Conservation (phyloP, 1,284 basidiomycete genomes). For the Naganishia sp. region DNA sequence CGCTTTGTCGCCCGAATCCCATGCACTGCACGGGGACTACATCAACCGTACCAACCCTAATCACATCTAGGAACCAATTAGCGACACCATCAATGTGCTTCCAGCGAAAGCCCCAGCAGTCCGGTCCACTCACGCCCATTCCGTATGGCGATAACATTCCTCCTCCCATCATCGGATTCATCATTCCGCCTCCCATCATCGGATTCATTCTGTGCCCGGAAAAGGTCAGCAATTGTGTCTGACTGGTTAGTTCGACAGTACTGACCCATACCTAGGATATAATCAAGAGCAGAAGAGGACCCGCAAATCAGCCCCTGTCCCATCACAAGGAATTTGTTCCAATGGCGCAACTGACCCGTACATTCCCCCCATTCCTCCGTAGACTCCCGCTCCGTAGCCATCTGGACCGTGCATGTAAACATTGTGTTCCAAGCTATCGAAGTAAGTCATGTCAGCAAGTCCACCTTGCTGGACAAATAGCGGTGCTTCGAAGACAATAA, state of each 20-base stretch:
- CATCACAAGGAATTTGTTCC: slow-evolving; percentile 12
- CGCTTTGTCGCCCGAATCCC: neutral
- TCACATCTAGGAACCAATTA: slow-evolving; percentile 18
- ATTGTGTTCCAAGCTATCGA: slow-evolving; percentile 29
- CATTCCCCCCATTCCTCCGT: slow-evolving; percentile 22
- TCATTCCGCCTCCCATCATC: slow-evolving; percentile 23
- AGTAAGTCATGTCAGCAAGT: neutral
- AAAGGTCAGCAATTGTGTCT: too few species aligned
- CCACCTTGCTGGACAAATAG: neutral
- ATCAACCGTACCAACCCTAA: slow-evolving; percentile 24
- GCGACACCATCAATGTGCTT: neutral
- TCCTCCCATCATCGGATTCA: slow-evolving; percentile 15
- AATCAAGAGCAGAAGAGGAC: too few species aligned
- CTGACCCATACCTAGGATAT: too few species aligned
- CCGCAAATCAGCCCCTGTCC: neutral
- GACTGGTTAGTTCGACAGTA: too few species aligned
- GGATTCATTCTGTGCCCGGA: neutral
- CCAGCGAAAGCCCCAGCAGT: neutral
- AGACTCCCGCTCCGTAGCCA: slow-evolving; percentile 32
- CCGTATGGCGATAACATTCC: slow-evolving; percentile 29
- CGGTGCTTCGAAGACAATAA: too few species aligned
- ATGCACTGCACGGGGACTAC: neutral
- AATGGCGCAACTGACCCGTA: slow-evolving; percentile 6
- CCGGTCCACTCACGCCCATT: slow-evolving; percentile 2
- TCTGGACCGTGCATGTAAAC: slow-evolving; percentile 33